Base-by-base conservation (phyloP, 805 yeast genomes). In the Wickerhamiella occidentalis region DNA sequence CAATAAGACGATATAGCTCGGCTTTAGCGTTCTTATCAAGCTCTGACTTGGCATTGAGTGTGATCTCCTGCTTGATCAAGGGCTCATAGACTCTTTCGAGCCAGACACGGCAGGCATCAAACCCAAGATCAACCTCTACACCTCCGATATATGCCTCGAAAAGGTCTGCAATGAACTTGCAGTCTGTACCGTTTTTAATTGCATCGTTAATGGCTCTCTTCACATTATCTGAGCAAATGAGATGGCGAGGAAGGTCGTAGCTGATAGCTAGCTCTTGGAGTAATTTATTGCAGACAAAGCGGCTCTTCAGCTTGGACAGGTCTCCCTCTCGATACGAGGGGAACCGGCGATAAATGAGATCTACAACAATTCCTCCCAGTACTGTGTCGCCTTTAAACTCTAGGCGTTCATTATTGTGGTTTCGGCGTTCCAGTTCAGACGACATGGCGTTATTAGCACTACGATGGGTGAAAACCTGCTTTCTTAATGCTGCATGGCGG, bases 81-180 rank as follows among this genome's bases (percentile, higher is more conserved):
- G 71, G 70, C 37, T 48, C 53, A 18, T 59, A 61, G n/a, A 68
- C 58, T 19, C 52, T 53, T 12, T 42, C 38, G 11, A 68, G 57
- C 69, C 71, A 69, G 6, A 55, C 29, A 11, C 58, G 57, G 2
- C 59, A 63, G 2, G 52, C 56, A 1, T 49, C 48, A 3, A 56
- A 55, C 11, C 67, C 68, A 8, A 48, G 35, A 22, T 56, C 55
- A 4, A 58, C 41, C 11, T 56, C 74, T 29, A 90, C 64, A 0
- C 94, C 98, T 5, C 95, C 97, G 42, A 92, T 73, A 56, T 90
- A 90, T 0, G 97, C 96, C 66, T 92, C 98, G 62, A 90, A 85
- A 0, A 84, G 78, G 69, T 90, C 98, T 0, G 97, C 95, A 58
- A 74, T 75, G 3, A 83, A 68, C 60, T 92, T 92, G n/a, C 38